Evolutionary conservation across 768 basidiomycete species (phyloP).

Genomic region (Phylloporus sp.): DNA sequence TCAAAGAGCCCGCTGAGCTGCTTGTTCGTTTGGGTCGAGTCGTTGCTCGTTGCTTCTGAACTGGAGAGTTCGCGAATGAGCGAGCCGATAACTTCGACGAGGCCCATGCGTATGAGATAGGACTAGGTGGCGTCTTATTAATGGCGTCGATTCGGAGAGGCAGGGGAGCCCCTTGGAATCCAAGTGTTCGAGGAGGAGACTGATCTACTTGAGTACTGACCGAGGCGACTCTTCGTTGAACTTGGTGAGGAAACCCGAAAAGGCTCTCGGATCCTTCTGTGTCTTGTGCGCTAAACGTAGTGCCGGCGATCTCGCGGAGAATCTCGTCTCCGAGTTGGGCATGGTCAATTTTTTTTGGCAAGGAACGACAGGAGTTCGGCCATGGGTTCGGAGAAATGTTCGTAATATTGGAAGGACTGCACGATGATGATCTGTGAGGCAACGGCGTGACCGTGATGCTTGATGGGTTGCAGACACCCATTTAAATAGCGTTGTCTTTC

Average conservation of each 20-base stretch:
- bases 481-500: slow-evolving; percentile 67
- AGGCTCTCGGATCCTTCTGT: slow-evolving; percentile 82
- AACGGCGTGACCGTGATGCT: slow-evolving; percentile 79
- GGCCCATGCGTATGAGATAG: slow-evolving; percentile 93
- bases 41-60: slow-evolving; percentile 44
- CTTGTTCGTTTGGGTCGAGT: slow-evolving; percentile 48
- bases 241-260: slow-evolving; percentile 77
- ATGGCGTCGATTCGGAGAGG: neutral
- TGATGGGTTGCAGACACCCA: slow-evolving; percentile 89
- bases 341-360: slow-evolving; percentile 82
- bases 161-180: slow-evolving; percentile 76
- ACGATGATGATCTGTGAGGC: slow-evolving; percentile 87
- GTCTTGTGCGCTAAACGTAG: slow-evolving; percentile 74
- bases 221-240: slow-evolving; percentile 78
- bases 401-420: slow-evolving; percentile 88
- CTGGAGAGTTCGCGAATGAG: slow-evolving; percentile 78
- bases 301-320: slow-evolving; percentile 78
- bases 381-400: slow-evolving; percentile 91
- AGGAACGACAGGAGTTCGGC: slow-evolving; percentile 82
- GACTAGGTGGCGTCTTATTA: slow-evolving; percentile 46
- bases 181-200: slow-evolving; percentile 74
- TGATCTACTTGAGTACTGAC: slow-evolving; percentile 83
- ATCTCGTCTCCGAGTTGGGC: slow-evolving; percentile 88
- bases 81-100: slow-evolving; percentile 84
- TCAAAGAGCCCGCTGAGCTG: slow-evolving; percentile 80